Percentiles rank a stretch among this genome's conserved stretches.
phyloP scores from a whole-genome alignment of 352 stramenopile genomes.

The Peronospora farinosa region DNA sequence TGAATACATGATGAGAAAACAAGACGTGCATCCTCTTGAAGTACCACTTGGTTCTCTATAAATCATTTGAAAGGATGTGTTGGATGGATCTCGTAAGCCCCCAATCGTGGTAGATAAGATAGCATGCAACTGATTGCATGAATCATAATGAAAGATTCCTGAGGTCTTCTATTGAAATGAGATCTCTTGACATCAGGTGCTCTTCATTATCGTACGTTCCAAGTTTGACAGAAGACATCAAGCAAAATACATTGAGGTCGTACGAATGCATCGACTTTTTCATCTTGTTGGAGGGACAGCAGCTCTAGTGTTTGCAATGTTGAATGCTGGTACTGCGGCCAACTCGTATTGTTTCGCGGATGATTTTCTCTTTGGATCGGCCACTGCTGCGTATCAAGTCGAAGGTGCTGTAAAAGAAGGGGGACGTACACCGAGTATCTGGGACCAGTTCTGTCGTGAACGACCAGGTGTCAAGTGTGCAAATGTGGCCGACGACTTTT shows the following conservation, averaged over 20 bases:
- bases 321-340: background rate
- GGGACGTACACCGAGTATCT: constrained; percentile 82
- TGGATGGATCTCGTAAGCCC: no score
- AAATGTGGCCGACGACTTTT: constrained; percentile 90
- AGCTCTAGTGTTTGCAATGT: background rate
- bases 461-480: constrained; percentile 64
- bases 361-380: constrained; percentile 80
- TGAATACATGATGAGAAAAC: no score
- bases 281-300: background rate
- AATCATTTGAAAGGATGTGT: no score
- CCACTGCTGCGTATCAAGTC: constrained; percentile 88
- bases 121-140: no score
- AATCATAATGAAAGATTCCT: no score
- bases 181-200: no score
- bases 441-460: constrained; percentile 84
- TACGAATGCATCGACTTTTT: background rate
- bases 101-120: no score
- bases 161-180: no score
- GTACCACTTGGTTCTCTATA: no score
- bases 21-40: no score
- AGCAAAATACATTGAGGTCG: no score
- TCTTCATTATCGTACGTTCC: background rate
- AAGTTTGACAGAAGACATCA: background rate
- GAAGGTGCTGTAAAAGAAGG: constrained; percentile 78
- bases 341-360: constrained; percentile 35